Conservation (phyloP, 2,329 filamentous ascomycete species). For the Cytospora piceicola region DNA sequence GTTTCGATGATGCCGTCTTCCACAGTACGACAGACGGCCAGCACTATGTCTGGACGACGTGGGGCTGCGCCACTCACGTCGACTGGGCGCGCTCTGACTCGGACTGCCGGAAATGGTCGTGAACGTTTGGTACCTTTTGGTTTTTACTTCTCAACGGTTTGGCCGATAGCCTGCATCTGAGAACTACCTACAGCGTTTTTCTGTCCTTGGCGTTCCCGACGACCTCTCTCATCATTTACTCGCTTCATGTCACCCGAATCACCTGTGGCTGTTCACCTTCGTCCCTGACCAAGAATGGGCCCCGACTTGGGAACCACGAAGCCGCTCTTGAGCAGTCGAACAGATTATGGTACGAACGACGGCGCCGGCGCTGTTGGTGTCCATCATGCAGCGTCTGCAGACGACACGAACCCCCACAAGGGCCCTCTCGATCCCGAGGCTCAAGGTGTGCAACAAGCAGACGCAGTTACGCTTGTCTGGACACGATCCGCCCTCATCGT, state of each 20-base stretch:
- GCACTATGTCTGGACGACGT: neutral
- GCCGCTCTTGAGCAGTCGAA: conserved; percentile 6
- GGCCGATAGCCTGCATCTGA: neutral
- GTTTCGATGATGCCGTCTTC: neutral
- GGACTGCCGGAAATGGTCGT: neutral
- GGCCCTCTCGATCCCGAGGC: conserved; percentile 29
- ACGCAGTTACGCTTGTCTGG: conserved; percentile 54
- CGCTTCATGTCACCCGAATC: neutral
- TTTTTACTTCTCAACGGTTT: no score
- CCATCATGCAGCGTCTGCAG: neutral
- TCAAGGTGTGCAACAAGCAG: conserved; percentile 53
- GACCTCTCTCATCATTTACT: neutral
- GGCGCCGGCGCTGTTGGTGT: neutral
- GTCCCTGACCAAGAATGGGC: conserved; percentile 10
- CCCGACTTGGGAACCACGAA: conserved; percentile 1
- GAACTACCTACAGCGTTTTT: neutral
- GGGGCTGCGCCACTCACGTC: neutral
- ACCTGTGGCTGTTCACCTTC: conserved; percentile 4
- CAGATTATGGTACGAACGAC: neutral
- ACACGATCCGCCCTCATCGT: conserved; percentile 44
- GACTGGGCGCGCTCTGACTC: conserved; percentile 1
- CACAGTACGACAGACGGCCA: neutral
- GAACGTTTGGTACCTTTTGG: neutral
- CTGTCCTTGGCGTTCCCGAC: neutral
- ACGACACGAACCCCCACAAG: neutral